These are phyloP conservation scores for Suillus luteus DNA, from an alignment of 768 basidiomycete genomes.

Conservation along the genomic window DNA sequence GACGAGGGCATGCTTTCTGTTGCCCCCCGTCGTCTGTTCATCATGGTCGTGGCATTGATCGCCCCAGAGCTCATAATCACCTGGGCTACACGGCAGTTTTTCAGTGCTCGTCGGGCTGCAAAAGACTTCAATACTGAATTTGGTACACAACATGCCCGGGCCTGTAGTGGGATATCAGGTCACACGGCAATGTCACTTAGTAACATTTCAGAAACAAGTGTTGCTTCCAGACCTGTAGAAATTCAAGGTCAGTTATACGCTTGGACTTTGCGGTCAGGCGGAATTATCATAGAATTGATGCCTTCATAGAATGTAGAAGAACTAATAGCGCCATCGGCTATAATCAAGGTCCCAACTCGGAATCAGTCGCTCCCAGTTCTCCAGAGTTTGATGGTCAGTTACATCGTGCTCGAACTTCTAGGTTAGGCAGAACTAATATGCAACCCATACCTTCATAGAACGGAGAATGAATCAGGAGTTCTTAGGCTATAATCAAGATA, in stretches of 20 bases:
- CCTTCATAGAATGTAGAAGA: conserved; percentile 6
- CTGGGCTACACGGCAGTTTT: conserved; percentile 24
- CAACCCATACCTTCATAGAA: too few species aligned
- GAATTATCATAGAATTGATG: neutral
- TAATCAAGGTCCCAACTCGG: too few species aligned
- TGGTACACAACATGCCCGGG: neutral
- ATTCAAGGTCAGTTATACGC: neutral
- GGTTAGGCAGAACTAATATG: too few species aligned
- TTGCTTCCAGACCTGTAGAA: neutral
- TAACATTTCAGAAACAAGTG: neutral
- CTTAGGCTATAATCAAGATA: too few species aligned
- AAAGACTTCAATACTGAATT: neutral
- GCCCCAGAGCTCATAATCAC: conserved; percentile 26
- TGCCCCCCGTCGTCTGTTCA: conserved; percentile 6
- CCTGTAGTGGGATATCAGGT: too few species aligned
- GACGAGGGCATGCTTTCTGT: neutral
- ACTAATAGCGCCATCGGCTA: conserved; percentile 19
- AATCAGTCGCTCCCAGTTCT: too few species aligned
- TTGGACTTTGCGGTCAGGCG: neutral
- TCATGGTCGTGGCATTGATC: conserved; percentile 21
- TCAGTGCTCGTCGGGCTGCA: conserved; percentile 12
- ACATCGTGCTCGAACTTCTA: too few species aligned
- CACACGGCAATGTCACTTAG: too few species aligned
- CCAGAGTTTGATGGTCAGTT: too few species aligned
- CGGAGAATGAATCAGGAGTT: too few species aligned